Percentiles rank a stretch among this genome's conserved stretches.
Conservation (phyloP, 805 yeast genomes). For the Myxozyma lipomycoides region DNA sequence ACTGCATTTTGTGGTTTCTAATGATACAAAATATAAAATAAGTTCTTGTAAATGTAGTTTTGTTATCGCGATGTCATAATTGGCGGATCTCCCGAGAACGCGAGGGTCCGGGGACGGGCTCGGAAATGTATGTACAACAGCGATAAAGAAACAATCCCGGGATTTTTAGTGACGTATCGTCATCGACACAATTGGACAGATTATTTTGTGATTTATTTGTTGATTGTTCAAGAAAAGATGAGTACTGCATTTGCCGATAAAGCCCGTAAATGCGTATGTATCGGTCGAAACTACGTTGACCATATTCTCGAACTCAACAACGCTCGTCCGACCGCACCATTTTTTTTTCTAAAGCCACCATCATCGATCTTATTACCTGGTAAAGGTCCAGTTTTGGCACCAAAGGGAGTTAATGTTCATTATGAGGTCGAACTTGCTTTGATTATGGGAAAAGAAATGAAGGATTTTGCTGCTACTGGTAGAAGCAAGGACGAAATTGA, state of each 20-base stretch:
- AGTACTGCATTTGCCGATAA: conserved; percentile 22
- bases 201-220: too few species aligned
- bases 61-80: too few species aligned
- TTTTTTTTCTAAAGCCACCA: conserved; percentile 86
- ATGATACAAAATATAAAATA: too few species aligned
- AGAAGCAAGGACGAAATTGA: conserved; percentile 56
- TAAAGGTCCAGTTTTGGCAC: conserved; percentile 76
- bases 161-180: too few species aligned
- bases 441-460: conserved; percentile 52
- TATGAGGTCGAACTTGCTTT: conserved; percentile 93
- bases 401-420: conserved; percentile 74
- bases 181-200: too few species aligned
- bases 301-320: conserved; percentile 89
- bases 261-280: conserved; percentile 70
- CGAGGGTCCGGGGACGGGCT: too few species aligned
- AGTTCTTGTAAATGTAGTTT: too few species aligned
- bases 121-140: too few species aligned
- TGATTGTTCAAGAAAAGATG: conserved; percentile 5
- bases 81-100: too few species aligned
- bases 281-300: conserved; percentile 96
- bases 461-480: conserved; percentile 10
- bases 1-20: too few species aligned
- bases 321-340: conserved; percentile 76
- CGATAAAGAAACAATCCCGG: too few species aligned
- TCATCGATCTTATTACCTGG: conserved; percentile 65